phyloP scores from a whole-genome alignment of 2,329 filamentous ascomycete species.

The Ophiostoma novo-ulmi region DNA sequence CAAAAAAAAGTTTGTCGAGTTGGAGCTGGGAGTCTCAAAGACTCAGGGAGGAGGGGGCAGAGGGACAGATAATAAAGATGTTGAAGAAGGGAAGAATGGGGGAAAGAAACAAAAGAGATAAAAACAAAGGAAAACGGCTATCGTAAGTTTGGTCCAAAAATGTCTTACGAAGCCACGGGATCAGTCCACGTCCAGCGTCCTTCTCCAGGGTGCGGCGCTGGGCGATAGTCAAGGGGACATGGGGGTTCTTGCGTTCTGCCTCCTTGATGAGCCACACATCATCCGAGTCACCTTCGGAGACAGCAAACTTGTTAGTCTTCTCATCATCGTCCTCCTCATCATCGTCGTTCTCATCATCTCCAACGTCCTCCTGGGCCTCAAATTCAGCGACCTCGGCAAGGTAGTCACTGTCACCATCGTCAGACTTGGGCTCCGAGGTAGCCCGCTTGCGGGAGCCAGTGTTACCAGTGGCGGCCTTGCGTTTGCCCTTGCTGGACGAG shows the following conservation, averaged over 20 bases:
- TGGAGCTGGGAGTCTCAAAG: background rate
- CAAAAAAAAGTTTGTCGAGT: background rate
- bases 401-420: background rate
- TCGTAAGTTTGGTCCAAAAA: conserved; percentile 3
- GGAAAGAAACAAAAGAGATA: background rate
- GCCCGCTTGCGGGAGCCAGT: background rate
- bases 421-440: background rate
- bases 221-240: background rate
- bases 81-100: background rate
- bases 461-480: background rate
- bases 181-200: background rate
- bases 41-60: background rate
- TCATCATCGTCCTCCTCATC: background rate
- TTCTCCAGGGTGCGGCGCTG: background rate
- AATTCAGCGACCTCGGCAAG: background rate
- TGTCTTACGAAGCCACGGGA: conserved; percentile 10
- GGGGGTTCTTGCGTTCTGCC: background rate
- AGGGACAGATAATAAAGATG: background rate
- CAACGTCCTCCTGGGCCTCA: background rate
- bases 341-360: background rate
- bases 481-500: background rate
- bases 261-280: background rate
- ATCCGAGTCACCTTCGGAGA: background rate
- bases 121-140: background rate
- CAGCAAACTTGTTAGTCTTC: background rate